Conservation (phyloP, 2,329 filamentous ascomycete species). For the Colletotrichum tropicicola region DNA sequence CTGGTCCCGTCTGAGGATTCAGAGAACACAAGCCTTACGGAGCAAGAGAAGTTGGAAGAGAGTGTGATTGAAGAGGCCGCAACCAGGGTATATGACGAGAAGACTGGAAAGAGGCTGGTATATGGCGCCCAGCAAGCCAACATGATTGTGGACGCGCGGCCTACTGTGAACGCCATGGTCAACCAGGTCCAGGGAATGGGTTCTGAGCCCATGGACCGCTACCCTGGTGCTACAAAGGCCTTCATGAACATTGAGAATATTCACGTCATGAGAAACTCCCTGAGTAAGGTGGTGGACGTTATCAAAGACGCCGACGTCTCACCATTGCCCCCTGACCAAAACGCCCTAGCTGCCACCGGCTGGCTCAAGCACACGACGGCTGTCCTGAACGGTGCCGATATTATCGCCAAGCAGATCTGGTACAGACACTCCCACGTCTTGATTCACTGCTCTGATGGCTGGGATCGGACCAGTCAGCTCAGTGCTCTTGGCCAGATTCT, state of each 20-base stretch:
- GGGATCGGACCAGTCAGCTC: conserved; percentile 96
- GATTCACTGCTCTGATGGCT: conserved; percentile 98
- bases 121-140: conserved; percentile 96
- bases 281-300: conserved; percentile 87
- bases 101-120: conserved; percentile 70
- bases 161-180: conserved; percentile 91
- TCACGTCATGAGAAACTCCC: conserved; percentile 93
- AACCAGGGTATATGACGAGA: conserved; percentile 62
- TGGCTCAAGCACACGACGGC: conserved; percentile 92
- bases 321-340: conserved; percentile 81
- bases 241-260: conserved; percentile 98
- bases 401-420: conserved; percentile 88
- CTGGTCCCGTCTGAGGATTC: conserved; percentile 62
- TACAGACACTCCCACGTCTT: conserved; percentile 94
- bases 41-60: conserved; percentile 74
- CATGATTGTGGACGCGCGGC: conserved; percentile 93
- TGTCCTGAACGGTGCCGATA: conserved; percentile 82
- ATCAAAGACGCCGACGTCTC: conserved; percentile 93
- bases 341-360: conserved; percentile 81
- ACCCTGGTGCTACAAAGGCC: conserved; percentile 88
- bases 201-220: conserved; percentile 98
- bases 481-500: conserved; percentile 92
- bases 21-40: conserved; percentile 58
- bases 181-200: conserved; percentile 95
- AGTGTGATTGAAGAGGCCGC: conserved; percentile 65